A percentile compares a stretch with the other conserved stretches of the same genome.
phyloP scores from a whole-genome alignment of 345 rosid genomes.

The Corymbia maculata region DNA sequence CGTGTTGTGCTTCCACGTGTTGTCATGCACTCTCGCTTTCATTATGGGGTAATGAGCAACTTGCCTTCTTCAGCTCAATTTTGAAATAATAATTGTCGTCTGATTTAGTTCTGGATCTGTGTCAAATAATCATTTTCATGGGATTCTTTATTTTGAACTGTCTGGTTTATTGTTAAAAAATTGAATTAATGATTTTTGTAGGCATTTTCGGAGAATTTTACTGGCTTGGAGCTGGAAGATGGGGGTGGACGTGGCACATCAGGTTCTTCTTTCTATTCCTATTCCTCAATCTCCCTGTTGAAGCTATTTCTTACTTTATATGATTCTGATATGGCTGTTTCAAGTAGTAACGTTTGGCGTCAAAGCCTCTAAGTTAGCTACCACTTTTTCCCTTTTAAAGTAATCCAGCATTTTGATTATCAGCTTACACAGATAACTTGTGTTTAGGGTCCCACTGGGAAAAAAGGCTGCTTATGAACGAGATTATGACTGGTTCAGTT shows the following conservation, averaged over 20 bases:
- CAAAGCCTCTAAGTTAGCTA: neutral
- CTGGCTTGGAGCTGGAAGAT: slow-evolving; percentile 97
- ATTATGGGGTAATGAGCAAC: slow-evolving; percentile 63
- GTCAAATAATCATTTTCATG: neutral
- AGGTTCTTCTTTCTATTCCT: slow-evolving; percentile 21
- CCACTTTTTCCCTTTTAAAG: neutral
- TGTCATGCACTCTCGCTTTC: slow-evolving; percentile 92
- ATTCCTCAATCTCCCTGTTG: neutral
- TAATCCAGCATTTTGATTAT: neutral
- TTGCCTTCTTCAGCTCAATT: neutral
- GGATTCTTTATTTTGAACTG: neutral
- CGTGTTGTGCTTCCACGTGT: slow-evolving; percentile 98
- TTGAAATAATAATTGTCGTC: neutral
- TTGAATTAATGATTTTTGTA: slow-evolving; percentile 10
- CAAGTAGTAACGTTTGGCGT: neutral
- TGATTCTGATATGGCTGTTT: neutral
- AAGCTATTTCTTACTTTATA: neutral
- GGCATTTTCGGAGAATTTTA: slow-evolving; percentile 93
- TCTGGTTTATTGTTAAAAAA: neutral
- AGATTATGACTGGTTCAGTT: slow-evolving; percentile 99
- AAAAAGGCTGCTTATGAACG: slow-evolving; percentile 96
- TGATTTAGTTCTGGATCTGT: neutral
- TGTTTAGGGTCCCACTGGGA: slow-evolving; percentile 97
- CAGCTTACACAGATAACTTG: neutral
- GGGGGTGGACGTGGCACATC: slow-evolving; percentile 99